Conservation (phyloP, 1,284 basidiomycete genomes). For the Moesziomyces aphidis region DNA sequence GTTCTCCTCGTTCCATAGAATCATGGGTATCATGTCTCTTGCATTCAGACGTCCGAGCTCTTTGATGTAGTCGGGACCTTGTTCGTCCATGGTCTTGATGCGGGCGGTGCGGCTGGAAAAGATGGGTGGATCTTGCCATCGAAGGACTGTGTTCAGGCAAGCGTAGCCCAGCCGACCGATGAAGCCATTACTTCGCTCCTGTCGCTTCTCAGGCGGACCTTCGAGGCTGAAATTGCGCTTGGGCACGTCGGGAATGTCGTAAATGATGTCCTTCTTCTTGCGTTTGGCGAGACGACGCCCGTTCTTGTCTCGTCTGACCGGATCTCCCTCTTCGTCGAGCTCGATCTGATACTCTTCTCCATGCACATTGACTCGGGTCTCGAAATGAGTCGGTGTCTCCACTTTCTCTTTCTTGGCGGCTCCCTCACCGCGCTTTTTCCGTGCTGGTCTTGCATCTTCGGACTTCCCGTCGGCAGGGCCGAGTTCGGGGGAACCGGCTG, state of each 20-base stretch:
- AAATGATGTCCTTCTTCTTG: slow-evolving; percentile 74
- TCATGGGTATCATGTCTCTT: slow-evolving; percentile 76
- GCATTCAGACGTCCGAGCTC: slow-evolving; percentile 81
- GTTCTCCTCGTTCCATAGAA: slow-evolving; percentile 69
- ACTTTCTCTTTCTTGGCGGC: slow-evolving; percentile 35
- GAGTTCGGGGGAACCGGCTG: not conserved
- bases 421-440: slow-evolving; percentile 23
- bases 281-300: slow-evolving; percentile 70
- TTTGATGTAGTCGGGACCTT: slow-evolving; percentile 83
- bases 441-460: slow-evolving; percentile 12
- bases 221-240: slow-evolving; percentile 54
- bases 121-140: slow-evolving; percentile 77
- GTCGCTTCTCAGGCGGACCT: slow-evolving; percentile 37
- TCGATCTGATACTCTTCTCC: slow-evolving; percentile 48
- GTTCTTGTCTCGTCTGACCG: slow-evolving; percentile 68
- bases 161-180: slow-evolving; percentile 74
- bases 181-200: slow-evolving; percentile 47
- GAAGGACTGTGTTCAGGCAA: slow-evolving; percentile 84
- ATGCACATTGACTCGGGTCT: slow-evolving; percentile 39
- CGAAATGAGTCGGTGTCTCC: slow-evolving; percentile 34
- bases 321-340: slow-evolving; percentile 52
- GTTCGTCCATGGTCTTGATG: slow-evolving; percentile 81
- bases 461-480: slow-evolving; percentile 7
- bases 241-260: slow-evolving; percentile 75
- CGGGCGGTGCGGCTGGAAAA: slow-evolving; percentile 83